Conservation (phyloP, 768 basidiomycete species). For the Neoboletus brunneissimus region DNA sequence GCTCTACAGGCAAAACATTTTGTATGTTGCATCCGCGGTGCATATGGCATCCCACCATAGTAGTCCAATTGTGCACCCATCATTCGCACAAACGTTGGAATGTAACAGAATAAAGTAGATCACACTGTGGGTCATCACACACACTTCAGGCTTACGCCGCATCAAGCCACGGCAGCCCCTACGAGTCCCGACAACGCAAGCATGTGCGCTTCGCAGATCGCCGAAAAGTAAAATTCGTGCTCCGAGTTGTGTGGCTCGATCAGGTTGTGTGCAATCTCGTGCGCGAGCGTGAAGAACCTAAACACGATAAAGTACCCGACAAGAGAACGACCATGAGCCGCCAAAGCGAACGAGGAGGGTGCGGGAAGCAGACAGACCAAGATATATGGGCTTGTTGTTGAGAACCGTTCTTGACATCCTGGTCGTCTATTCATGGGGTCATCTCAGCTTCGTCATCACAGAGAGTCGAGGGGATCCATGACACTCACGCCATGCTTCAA, state of each 20-base stretch:
- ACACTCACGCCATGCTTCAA: constrained; percentile 81
- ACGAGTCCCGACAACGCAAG: constrained; percentile 39
- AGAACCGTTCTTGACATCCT: constrained; percentile 53
- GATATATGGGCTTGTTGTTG: constrained; percentile 69
- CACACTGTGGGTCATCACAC: too few relatives aligned
- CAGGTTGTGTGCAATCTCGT: constrained; percentile 91
- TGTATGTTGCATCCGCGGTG: too few relatives aligned
- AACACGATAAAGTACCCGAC: not conserved
- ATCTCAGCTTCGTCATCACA: not conserved
- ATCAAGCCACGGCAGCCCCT: not conserved
- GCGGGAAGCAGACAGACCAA: constrained; percentile 47
- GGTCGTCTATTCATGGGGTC: constrained; percentile 53
- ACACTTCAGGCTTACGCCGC: too few relatives aligned
- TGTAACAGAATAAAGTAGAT: not conserved
- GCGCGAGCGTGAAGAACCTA: constrained; percentile 87
- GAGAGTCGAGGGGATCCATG: not conserved
- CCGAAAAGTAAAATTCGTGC: constrained; percentile 93
- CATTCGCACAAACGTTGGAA: not conserved
- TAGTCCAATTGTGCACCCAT: not conserved
- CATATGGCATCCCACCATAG: not conserved
- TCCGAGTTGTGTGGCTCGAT: constrained; percentile 85
- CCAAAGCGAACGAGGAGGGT: not conserved
- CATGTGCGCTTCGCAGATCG: constrained; percentile 74
- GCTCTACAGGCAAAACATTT: too few relatives aligned
- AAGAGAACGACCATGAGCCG: not conserved